Evolutionary conservation across 2,329 filamentous ascomycete genomes (phyloP), one percentile per base, ranked within the genome.

Genomic region (Sclerotinia minor): DNA sequence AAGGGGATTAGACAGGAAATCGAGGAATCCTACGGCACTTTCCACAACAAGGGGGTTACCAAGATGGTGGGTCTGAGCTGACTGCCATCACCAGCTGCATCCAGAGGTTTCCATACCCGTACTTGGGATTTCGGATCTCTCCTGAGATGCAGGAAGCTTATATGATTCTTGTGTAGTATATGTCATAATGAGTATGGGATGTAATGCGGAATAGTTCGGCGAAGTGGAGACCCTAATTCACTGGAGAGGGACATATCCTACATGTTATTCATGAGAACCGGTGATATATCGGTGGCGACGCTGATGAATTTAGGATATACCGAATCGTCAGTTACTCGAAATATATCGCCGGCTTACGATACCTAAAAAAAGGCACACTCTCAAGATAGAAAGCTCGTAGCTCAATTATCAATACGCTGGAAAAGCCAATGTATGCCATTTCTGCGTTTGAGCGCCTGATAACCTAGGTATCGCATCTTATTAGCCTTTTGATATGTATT

Each of bases 41-140:
- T 45, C 35, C 7, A 38, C 26, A 49, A 52, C 65, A 53, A 61
- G 32, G 55, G 29, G 32, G 5, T 53, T 41, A 44, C 57, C 52
- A 41, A 57, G 49, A 61, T 61, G 35, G 21, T 67, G 65, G 55
- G 53, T 61, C 57, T 38, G 35, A 61, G 65, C 65, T 67, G 65
- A 67, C 64, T 61, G 47, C 54, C 29, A 66, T 24, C 21, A 26
- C 47, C 61, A 41, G n/a, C 47, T 53, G 38, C 45, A 61, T 67
- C 52, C 19, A 67, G 9, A n/a, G 15, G 24, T 38, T 67, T 52
- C 55, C 49, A 67, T 67, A 53, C 65, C 47, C 44, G 55, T 26
- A 21, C 35, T 49, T 32, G 24, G 35, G 47, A 61, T 45, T 53
- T 29, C 32, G 35, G 15, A 24, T 47, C 24, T 61, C 11, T 13